Evolutionary conservation across 495 filamentous ascomycete genomes (phyloP), one percentile per base, ranked within the genome.

Genomic region (Penicillium taxi): DNA sequence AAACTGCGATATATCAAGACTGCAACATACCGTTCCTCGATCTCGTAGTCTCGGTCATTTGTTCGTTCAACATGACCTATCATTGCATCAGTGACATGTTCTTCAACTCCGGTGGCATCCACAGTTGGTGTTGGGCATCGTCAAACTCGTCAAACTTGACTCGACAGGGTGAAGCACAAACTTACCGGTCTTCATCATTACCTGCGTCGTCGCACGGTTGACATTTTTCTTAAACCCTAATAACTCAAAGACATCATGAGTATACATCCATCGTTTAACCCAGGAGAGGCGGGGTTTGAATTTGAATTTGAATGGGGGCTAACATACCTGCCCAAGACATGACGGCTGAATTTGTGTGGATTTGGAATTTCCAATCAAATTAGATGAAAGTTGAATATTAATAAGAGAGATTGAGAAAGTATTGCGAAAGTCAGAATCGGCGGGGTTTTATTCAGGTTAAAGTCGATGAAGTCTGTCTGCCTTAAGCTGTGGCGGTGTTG

Each of bases 181-280:
- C 69, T 45, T 55, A 86, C 82, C 86, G 13, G 91, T 89, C 73
- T 96, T 98, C 91, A 98, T 96, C 88, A 98, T 96, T 37, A 96
- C 90, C 80, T 95, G 90, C 59, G 93, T 96, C 62, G 89, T 94
- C 42, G 91, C 90, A 63, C 91, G 86, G 70, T 91, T 91, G 71
- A 94, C 87, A 75, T 90, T 93, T 61, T 96, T 96, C 75, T 96
- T 96, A 67, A 98, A 96, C 36, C 91, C 91, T 94, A 6, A 21
- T 18, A 16, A 25, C 6, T 13, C 36, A 17, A 45, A 26, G 12
- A 12, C 2, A 21, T 18, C 20, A 15, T 34, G 35, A 53, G 23
- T n/a, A 2, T 6, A 1, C 11, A 20, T 15, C 16, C 6, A 31
- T 1, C 7, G 17, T 32, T 11, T 16, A 1, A 17, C 28, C 5